Evolutionary conservation across 2,329 filamentous ascomycete species (phyloP), one percentile per base, ranked within the genome.

Genomic region (Diaporthe sp.): DNA sequence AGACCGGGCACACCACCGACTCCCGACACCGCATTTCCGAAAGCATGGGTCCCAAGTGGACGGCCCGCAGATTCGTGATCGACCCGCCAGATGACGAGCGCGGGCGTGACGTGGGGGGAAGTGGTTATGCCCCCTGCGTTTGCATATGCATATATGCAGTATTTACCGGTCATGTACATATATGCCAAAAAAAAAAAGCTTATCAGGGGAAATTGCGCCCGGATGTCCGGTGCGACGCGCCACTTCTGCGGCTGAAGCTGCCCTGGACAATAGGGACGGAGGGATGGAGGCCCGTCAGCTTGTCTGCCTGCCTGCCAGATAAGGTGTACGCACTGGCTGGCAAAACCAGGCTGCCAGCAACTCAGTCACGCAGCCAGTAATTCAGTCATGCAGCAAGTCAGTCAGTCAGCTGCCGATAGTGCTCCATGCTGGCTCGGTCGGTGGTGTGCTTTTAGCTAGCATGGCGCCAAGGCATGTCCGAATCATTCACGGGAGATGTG

Each of bases 61-160:
- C 34, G 51, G n/a, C 67, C 55, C 63, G 58, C 72, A 75, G 60
- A 75, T 73, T 70, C 73, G 75, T 76, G 67, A 75, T 42, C 34
- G 53, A 70, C 60, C 75, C 67, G 63, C 72, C 31, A n/a, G 47
- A 76, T 76, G 75, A 74, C 75, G 75, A 72, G n/a, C 53, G 31
- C 42, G 39, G 53, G 25, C 17, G 4, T 8, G 28, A 25, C 47
- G 34, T 55, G n/a, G 34, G 47, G 34, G 20, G 7, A 3, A 4
- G 20, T 5, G 25, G 28, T 28, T 28, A n/a, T n/a, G n/a, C 15
- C 28, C 63, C 63, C 20, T 67, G 63, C 44, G 3, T 9, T 10
- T 67, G 44, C 63, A 67, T 70, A 37, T 70, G 49, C 65, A 70
- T 28, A 3, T 53, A 70, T 55, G 17, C 47, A 13, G 31, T 55